Base-by-base conservation (phyloP, 2,329 filamentous ascomycete species). In the Didymella segeticola region DNA sequence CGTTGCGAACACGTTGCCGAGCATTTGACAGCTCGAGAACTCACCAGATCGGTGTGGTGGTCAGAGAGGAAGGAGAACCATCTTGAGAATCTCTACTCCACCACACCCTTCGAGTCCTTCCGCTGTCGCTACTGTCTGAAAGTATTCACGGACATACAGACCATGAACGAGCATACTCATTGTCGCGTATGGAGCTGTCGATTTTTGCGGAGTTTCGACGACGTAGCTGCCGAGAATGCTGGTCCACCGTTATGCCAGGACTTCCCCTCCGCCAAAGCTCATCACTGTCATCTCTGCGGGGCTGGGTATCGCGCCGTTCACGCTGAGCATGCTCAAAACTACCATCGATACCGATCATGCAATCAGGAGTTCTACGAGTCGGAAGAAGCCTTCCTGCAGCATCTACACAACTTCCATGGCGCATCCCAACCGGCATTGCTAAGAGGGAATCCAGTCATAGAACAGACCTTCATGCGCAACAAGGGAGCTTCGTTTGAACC, bases 181-280 rank as follows among this genome's bases (percentile, higher is more conserved):
- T 73, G 70, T 46, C 67, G 67, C 36, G 68, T 73, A 19, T 73
- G 69, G 69, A 71, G 67, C 23, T 73, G 70, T 51, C 69, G 70
- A 10, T 73, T 73, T 38, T 47, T 73, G 9, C 62, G 60, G 31
- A 71, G 64, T 15, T 73, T 71, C 42, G 68, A 71, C 36, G 70
- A 73, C 31, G 58, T 74, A 27, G 67, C 69, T 22, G 67, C 70
- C 5, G 67, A 71, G 36, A 72, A 68, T 43, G 62, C 61, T 20
- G 68, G 66, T 2, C 70, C 70, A 22, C 68, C 70, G 6, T 54
- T 73, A 2, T 70, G 67, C 43, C 62, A 67, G 4, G 69, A 72
- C 26, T 70, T 71, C 15, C 69, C 70, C 1, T 70, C 69, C 17
- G 64, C 68, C 27, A 73, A 71, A 37, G 68, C 69, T 7, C 71